Percentiles rank a stretch among this genome's conserved stretches.
Conservation (phyloP, 2,329 filamentous ascomycete species). For the Microsporum canis region DNA sequence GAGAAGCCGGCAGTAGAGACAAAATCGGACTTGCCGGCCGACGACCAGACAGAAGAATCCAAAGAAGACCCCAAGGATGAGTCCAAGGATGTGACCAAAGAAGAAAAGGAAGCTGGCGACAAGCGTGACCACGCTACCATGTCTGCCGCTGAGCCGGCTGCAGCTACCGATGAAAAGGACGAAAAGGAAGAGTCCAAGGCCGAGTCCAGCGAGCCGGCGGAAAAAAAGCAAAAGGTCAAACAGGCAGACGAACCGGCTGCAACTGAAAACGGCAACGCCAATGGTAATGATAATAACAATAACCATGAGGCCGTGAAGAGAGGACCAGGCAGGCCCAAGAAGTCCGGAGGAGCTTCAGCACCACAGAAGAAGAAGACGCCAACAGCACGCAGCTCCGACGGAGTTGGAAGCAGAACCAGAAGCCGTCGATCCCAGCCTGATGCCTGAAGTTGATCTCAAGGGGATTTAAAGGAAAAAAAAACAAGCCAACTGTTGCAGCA, state of each 20-base stretch:
- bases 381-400: constrained; percentile 19
- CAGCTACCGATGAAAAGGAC: not conserved
- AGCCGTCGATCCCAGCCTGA: constrained; percentile 26
- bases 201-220: constrained; percentile 16
- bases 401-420: constrained; percentile 30
- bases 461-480: not conserved
- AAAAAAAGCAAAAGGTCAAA: constrained; percentile 29
- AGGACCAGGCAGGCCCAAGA: constrained; percentile 22
- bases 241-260: constrained; percentile 9
- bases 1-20: constrained; percentile 1
- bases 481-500: not conserved
- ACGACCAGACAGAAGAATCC: not conserved
- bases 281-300: constrained; percentile 12
- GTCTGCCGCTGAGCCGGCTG: constrained; percentile 1
- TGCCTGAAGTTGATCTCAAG: not conserved
- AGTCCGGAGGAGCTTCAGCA: constrained; percentile 12
- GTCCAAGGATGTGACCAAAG: not conserved
- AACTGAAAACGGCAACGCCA: constrained; percentile 4
- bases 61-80: not conserved
- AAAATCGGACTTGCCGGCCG: not conserved
- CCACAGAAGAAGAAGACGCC: constrained; percentile 11
- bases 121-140: constrained; percentile 19
- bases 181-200: constrained; percentile 5
- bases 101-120: constrained; percentile 14
- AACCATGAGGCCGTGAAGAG: constrained; percentile 24